phyloP scores from a whole-genome alignment of 345 rosid genomes.

The Abelmoschus esculentus region DNA sequence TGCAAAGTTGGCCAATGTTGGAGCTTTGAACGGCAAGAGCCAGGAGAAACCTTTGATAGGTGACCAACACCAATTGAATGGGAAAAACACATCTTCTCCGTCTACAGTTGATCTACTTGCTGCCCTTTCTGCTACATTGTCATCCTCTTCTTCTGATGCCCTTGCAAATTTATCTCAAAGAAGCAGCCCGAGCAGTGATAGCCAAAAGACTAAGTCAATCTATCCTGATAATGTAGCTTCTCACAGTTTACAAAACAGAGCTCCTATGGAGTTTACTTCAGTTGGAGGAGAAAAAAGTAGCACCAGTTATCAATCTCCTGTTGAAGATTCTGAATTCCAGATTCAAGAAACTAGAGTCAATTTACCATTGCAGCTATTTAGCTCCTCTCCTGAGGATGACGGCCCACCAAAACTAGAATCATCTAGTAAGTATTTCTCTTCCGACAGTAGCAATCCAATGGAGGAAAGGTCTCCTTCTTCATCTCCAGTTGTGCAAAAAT shows the following conservation, averaged over 20 bases:
- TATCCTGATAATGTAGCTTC: constrained; percentile 32
- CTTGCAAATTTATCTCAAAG: constrained; percentile 50
- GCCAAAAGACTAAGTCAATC: constrained; percentile 46
- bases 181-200: constrained; percentile 53
- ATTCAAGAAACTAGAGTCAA: constrained; percentile 45
- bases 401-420: constrained; percentile 63
- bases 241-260: constrained; percentile 34
- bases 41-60: constrained; percentile 32
- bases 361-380: constrained; percentile 69
- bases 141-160: constrained; percentile 58
- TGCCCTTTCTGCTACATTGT: constrained; percentile 59
- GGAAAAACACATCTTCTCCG: constrained; percentile 35
- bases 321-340: constrained; percentile 66
- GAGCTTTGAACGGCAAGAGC: constrained; percentile 38
- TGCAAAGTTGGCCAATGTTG: constrained; percentile 49
- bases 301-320: constrained; percentile 60
- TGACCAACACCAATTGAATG: constrained; percentile 37
- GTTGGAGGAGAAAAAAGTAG: constrained; percentile 62
- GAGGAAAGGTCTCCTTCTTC: constrained; percentile 75
- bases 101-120: constrained; percentile 70
- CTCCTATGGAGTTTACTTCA: constrained; percentile 35
- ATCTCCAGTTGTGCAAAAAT: constrained; percentile 62
- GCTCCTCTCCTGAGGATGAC: constrained; percentile 63
- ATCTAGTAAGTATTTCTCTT: constrained; percentile 76
- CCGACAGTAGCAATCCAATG: constrained; percentile 78